Base-by-base conservation (phyloP, 495 filamentous ascomycete genomes). In the Chaetomium fimeti region DNA sequence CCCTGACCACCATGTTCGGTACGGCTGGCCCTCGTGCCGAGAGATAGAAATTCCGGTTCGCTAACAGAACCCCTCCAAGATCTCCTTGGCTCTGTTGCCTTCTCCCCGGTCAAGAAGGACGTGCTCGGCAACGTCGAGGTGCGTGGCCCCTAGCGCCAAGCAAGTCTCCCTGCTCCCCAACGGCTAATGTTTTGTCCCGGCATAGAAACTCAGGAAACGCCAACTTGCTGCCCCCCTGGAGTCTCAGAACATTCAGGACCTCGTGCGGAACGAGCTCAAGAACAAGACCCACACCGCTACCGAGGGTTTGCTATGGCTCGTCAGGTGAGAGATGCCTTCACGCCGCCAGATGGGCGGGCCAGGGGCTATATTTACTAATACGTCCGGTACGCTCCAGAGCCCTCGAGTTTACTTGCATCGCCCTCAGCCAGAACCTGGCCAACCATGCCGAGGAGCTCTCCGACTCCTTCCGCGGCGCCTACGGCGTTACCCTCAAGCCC, bases 91-190 rank as follows among this genome's bases (percentile, higher is more conserved):
- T 89, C 87, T 42, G 79, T 86, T 16, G 91, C 92, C 63, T 97
- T 98, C 79, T 83, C 77, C 6, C 87, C 88, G 28, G 93, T 98
- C 63, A 96, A 97, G 83, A 89, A 77, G 65, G 94, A 98, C 76
- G 88, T 98, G 82, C 68, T 85, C 11, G 91, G 91, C 72, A 98
- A 98, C 74, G 85, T 98, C 75, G 91, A 92, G 85, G 93, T 97
- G 73, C 61, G 76, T 71, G 45, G 2, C 9, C 36, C 36, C 25
- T 43, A 25, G 51, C 51, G 29, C 55, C 4, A 11, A 25, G 25
- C 4, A 11, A 25, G 25, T 45, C 16, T 32, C 42, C 5, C 16
- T 20, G 22, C 11, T 20, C 12, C 32, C 20, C 51, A 62, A 15
- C 11, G 43, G 48, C 68, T 71, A 25, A 72, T 43, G 15, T 6